phyloP scores from a whole-genome alignment of 768 basidiomycete genomes.

The Lyophyllum decastes region DNA sequence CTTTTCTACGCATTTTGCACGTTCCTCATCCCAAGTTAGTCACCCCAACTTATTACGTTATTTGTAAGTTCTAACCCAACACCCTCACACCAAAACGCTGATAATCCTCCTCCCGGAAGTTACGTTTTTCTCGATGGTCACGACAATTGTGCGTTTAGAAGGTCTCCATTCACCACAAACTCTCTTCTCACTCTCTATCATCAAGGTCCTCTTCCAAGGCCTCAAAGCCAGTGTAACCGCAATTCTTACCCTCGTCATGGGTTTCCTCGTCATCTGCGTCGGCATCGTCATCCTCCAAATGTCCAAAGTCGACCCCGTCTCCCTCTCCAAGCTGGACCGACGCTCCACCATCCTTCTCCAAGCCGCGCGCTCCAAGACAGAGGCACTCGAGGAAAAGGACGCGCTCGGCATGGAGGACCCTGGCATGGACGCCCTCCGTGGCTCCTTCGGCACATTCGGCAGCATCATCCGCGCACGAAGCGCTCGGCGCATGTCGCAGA shows the following conservation, averaged over 20 bases:
- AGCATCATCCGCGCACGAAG: conserved; percentile 81
- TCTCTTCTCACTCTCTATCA: not conserved
- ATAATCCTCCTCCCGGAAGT: conserved; percentile 38
- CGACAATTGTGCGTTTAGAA: conserved; percentile 63
- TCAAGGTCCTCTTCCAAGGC: conserved; percentile 85
- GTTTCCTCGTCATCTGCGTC: conserved; percentile 86
- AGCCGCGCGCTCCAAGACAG: conserved; percentile 75
- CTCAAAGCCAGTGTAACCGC: conserved; percentile 73
- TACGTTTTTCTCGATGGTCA: conserved; percentile 84
- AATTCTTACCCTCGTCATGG: conserved; percentile 91
- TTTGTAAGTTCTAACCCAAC: conserved; percentile 50
- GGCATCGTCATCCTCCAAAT: conserved; percentile 96
- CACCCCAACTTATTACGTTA: conserved; percentile 86
- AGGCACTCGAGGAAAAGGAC: conserved; percentile 70
- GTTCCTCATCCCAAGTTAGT: conserved; percentile 45
- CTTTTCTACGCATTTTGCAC: not conserved
- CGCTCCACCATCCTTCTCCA: conserved; percentile 88
- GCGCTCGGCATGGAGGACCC: conserved; percentile 77
- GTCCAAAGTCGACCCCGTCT: conserved; percentile 88
- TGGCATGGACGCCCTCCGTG: conserved; percentile 88
- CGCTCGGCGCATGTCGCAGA: conserved; percentile 52
- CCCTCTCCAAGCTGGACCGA: conserved; percentile 81
- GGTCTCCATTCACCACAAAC: not conserved
- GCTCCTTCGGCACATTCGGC: conserved; percentile 89
- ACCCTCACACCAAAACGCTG: not conserved